Evolutionary conservation across 2,329 filamentous ascomycete genomes (phyloP).

Genomic region (Diaporthe amygdali): DNA sequence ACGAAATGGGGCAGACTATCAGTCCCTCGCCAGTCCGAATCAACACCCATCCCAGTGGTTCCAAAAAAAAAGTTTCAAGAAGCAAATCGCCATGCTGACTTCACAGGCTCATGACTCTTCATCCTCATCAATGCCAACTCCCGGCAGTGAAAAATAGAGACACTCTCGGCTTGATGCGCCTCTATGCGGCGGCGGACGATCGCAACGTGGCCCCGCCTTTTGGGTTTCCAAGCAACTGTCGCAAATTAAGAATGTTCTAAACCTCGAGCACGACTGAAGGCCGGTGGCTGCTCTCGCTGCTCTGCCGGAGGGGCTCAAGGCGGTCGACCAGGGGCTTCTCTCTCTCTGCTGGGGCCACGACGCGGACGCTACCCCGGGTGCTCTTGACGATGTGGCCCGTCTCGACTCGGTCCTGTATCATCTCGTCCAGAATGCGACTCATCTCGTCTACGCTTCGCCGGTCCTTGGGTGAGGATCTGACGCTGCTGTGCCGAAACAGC

Average conservation of each 20-base stretch:
- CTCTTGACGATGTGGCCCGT: slow-evolving; percentile 73
- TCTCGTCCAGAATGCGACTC: slow-evolving; percentile 91
- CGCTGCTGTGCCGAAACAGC: slow-evolving; percentile 27
- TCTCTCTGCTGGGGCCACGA: slow-evolving; percentile 47
- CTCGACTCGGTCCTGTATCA: slow-evolving; percentile 90
- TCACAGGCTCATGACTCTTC: not conserved
- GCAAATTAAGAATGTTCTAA: slow-evolving; percentile 23
- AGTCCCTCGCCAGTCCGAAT: slow-evolving; percentile 15
- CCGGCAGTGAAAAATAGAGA: not conserved
- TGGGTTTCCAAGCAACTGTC: slow-evolving; percentile 10
- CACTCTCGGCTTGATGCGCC: not conserved
- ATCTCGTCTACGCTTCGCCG: slow-evolving; percentile 86
- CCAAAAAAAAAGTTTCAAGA: not conserved
- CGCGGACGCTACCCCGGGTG: slow-evolving; percentile 68
- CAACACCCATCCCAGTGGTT: slow-evolving; percentile 6
- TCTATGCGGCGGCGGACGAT: not conserved
- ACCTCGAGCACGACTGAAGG: slow-evolving; percentile 21
- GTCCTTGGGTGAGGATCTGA: slow-evolving; percentile 33
- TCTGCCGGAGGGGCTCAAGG: slow-evolving; percentile 46
- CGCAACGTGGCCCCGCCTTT: not conserved
- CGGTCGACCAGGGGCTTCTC: slow-evolving; percentile 37
- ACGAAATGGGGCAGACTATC: slow-evolving; percentile 1
- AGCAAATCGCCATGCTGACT: not conserved
- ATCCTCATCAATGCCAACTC: not conserved
- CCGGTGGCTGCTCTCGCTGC: slow-evolving; percentile 25